Evolutionary conservation across 768 basidiomycete species (phyloP), one percentile per base, ranked within the genome.

Genomic region (Mycena sanguinolenta): DNA sequence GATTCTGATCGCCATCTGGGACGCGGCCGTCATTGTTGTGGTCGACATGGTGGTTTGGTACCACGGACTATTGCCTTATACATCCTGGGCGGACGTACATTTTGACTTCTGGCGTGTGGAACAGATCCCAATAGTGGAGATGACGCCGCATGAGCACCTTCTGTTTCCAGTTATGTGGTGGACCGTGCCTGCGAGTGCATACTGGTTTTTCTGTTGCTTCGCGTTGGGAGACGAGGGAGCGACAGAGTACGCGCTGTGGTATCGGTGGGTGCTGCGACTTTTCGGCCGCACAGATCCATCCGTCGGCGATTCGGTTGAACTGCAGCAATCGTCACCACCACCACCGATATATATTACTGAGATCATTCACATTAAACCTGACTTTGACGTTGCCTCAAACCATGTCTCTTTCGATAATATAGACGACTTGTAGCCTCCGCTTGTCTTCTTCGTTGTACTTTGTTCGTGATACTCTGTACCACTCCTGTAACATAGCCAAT

Each of bases 31-130:
- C 53, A 44, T 64, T 13, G 19, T 10, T 32, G 1, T 65, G 25
- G 44, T 50, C 44, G 44, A 50, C 46, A 25, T 25, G 4, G 2
- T 52, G 25, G 19, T 27, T 2, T 66, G 52, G 49, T 34, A 10
- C 0, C 2, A 10, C 9, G 57, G 57, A 3, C 1, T 66, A 0
- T 23, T 1, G 17, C 65, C 65, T 0, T 66, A 59, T 36, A 66
- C 34, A 2, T 55, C 52, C 38, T 64, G 63, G 63, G 63, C 36
- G 9, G 63, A 54, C 53, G 63, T 64, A 21, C 63, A 64, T 21
- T 42, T 5, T 3, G 63, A 55, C n/a, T 64, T 64, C 19, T 19
- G 17, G 32, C 63, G 52, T 14, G 58, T 42, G 21, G 38, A 28
- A 32, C 19, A 7, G 19, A 49, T 50, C 49, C 65, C 65, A 14